phyloP scores from a whole-genome alignment of 306 rosid genomes.

The Inga laurina region DNA sequence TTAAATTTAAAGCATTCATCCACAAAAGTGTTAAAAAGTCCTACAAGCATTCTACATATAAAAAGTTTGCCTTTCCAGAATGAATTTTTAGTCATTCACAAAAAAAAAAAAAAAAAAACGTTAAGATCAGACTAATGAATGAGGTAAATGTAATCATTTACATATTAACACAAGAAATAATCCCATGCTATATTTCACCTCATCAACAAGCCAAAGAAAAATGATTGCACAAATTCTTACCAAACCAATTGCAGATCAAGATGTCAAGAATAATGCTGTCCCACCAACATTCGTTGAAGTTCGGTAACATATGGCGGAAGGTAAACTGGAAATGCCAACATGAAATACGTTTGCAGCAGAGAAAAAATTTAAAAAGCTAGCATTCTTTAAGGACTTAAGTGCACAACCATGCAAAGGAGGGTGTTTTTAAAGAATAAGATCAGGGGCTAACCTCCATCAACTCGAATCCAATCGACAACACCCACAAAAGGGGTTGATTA shows the following conservation, averaged over 20 bases:
- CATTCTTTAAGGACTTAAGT: slow-evolving; percentile 4
- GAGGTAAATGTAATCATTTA: neutral
- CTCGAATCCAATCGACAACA: slow-evolving; percentile 90
- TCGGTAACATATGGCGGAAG: slow-evolving; percentile 96
- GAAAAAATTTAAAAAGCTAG: slow-evolving; percentile 3
- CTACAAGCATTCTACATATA: slow-evolving; percentile 1
- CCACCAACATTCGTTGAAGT: slow-evolving; percentile 99
- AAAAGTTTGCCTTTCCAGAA: neutral
- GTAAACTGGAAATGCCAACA: slow-evolving; percentile 65
- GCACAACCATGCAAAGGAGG: neutral
- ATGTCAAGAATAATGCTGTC: slow-evolving; percentile 97
- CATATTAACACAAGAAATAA: neutral
- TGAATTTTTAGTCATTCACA: neutral
- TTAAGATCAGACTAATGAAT: neutral
- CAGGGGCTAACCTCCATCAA: slow-evolving; percentile 77
- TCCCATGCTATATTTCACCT: slow-evolving; percentile 17
- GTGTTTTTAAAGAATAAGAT: slow-evolving; percentile 9
- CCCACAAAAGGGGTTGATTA: slow-evolving; percentile 98
- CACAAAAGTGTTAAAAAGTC: neutral
- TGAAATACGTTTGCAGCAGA: slow-evolving; percentile 21
- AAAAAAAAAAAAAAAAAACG: neutral
- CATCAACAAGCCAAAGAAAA: slow-evolving; percentile 3
- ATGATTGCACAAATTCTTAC: slow-evolving; percentile 51
- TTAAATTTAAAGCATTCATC: neutral
- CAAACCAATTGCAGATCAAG: slow-evolving; percentile 98